A percentile compares a stretch with the other conserved stretches of the same genome.
phyloP scores from a whole-genome alignment of 2,329 filamentous ascomycete species.

The Exophiala sp. region DNA sequence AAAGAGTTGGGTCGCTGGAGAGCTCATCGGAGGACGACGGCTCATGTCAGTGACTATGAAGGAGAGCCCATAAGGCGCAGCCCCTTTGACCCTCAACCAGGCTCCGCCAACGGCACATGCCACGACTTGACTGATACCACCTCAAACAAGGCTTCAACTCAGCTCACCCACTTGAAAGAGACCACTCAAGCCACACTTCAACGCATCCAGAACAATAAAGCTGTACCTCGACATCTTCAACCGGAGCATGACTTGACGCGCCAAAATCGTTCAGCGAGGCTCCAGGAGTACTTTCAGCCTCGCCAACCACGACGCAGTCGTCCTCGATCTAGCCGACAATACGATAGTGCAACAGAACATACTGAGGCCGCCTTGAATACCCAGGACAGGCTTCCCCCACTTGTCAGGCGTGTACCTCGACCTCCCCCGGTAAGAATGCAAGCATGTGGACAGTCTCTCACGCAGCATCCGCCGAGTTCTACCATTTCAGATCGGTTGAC shows the following conservation, averaged over 20 bases:
- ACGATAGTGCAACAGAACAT: not conserved
- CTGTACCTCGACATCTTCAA: not conserved
- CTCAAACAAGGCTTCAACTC: not conserved
- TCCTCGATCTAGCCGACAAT: not conserved
- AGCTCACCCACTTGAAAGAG: conserved; percentile 14
- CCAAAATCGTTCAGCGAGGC: not conserved
- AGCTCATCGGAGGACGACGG: conserved; percentile 8
- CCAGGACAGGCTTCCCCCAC: not conserved
- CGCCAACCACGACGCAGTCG: not conserved
- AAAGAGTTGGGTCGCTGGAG: conserved; percentile 48
- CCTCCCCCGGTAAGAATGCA: conserved; percentile 1
- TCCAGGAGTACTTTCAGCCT: conserved; percentile 15
- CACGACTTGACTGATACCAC: not conserved
- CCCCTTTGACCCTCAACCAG: conserved; percentile 1
- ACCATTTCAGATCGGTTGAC: not conserved
- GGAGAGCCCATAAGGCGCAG: not conserved
- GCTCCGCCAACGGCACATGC: not conserved
- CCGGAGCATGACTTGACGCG: not conserved
- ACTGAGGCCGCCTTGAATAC: not conserved
- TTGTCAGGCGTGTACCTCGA: conserved; percentile 6
- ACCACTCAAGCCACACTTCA: conserved; percentile 16
- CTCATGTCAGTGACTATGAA: not conserved
- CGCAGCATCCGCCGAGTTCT: not conserved
- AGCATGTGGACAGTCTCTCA: not conserved
- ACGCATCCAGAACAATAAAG: conserved; percentile 10